A percentile compares a stretch with the other conserved stretches of the same genome.
phyloP scores from a whole-genome alignment of 768 basidiomycete species.

The Macrolepiota fuliginosa region DNA sequence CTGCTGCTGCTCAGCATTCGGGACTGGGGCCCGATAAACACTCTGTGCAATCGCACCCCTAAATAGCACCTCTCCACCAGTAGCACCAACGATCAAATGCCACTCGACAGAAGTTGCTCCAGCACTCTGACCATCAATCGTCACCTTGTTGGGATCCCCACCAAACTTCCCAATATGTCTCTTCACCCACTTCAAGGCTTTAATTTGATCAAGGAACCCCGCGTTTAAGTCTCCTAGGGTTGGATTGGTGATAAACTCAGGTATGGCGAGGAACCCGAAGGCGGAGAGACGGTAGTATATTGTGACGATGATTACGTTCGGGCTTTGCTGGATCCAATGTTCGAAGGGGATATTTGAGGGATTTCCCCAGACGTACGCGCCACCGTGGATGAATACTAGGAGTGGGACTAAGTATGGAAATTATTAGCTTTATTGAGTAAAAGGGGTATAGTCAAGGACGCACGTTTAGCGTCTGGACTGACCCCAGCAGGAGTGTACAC shows the following conservation, averaged over 20 bases:
- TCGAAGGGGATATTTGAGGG: slow-evolving; percentile 67
- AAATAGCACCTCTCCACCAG: slow-evolving; percentile 37
- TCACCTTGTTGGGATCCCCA: slow-evolving; percentile 55
- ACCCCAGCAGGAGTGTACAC: slow-evolving; percentile 54
- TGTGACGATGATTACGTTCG: slow-evolving; percentile 61
- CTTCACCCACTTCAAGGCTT: slow-evolving; percentile 64
- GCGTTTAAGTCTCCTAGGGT: slow-evolving; percentile 47
- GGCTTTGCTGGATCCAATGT: slow-evolving; percentile 60
- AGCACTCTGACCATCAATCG: slow-evolving; percentile 61
- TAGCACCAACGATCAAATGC: slow-evolving; percentile 45
- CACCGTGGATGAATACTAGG: slow-evolving; percentile 49
- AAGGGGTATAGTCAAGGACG: slow-evolving; percentile 18
- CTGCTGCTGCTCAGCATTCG: slow-evolving; percentile 48
- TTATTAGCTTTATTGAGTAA: background rate
- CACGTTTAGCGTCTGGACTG: slow-evolving; percentile 44
- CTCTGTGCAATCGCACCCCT: slow-evolving; percentile 60
- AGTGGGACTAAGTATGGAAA: slow-evolving; percentile 34
- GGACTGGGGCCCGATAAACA: slow-evolving; percentile 50
- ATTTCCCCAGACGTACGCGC: slow-evolving; percentile 59
- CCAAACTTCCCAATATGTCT: slow-evolving; percentile 61
- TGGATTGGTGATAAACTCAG: slow-evolving; percentile 38
- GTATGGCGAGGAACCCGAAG: slow-evolving; percentile 59
- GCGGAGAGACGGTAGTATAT: slow-evolving; percentile 64
- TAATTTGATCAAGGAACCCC: slow-evolving; percentile 58
- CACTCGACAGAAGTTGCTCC: slow-evolving; percentile 55